phyloP scores from a whole-genome alignment of 352 stramenopile species.

The Globisporangium carolinianum region DNA sequence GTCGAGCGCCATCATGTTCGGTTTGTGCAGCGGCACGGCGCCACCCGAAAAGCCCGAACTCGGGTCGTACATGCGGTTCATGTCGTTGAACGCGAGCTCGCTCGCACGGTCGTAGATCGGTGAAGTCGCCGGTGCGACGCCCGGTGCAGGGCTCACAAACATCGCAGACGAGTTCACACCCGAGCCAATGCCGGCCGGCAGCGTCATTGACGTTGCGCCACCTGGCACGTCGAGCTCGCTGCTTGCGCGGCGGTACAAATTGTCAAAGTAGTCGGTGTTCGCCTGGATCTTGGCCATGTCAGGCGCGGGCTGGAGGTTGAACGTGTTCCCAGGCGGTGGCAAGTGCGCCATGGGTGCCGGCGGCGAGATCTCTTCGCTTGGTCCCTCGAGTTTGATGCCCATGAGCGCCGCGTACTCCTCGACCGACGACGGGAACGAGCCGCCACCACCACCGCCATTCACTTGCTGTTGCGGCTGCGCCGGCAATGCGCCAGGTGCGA shows the following conservation, averaged over 20 bases:
- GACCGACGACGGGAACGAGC: slow-evolving; percentile 31
- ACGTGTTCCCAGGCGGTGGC: slow-evolving; percentile 16
- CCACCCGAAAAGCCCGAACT: slow-evolving; percentile 35
- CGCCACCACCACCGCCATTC: slow-evolving; percentile 10
- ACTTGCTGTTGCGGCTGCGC: slow-evolving; percentile 19
- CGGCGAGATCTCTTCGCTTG: slow-evolving; percentile 21
- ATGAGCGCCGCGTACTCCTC: slow-evolving; percentile 80
- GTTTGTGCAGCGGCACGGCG: slow-evolving; percentile 43
- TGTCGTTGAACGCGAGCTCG: slow-evolving; percentile 59
- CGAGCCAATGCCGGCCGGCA: slow-evolving; percentile 57
- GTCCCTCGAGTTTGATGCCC: slow-evolving; percentile 77
- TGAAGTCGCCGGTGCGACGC: slow-evolving; percentile 18
- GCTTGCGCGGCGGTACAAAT: slow-evolving; percentile 48
- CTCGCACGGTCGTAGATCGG: slow-evolving; percentile 46
- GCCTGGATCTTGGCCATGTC: slow-evolving; percentile 70
- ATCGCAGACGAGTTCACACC: slow-evolving; percentile 43
- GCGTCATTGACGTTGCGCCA: slow-evolving; percentile 45
- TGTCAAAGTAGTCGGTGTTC: slow-evolving; percentile 80
- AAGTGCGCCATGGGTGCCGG: slow-evolving; percentile 23
- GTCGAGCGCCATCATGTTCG: slow-evolving; percentile 8
- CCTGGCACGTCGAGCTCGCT: slow-evolving; percentile 26
- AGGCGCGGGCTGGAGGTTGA: slow-evolving; percentile 27
- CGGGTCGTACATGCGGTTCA: slow-evolving; percentile 68
- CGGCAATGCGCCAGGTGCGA: slow-evolving; percentile 14
- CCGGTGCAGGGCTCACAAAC: slow-evolving; percentile 17